Evolutionary conservation across 345 rosid species (phyloP), one percentile per base, ranked within the genome.

Genomic region (Syzygium grande): DNA sequence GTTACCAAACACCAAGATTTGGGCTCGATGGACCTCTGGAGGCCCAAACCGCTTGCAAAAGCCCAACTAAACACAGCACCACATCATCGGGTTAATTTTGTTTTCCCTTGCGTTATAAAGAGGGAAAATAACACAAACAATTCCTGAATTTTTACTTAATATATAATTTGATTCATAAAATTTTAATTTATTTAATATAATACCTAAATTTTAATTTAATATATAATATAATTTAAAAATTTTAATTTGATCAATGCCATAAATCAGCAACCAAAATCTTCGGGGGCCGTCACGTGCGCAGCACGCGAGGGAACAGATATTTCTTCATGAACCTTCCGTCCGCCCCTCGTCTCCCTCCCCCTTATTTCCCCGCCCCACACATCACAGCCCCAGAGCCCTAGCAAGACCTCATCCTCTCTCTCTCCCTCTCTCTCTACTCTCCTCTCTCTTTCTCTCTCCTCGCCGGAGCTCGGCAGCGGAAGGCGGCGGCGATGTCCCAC

Each of bases 401-500:
- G 61, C 14, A 16, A 22, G 4, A 84, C 86, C 25, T 29, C 55
- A 53, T 4, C 86, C 43, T 16, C 22, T 21, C n/a, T 27, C 55
- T 49, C 43, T 16, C 22, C 9, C n/a, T 27, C 55, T 49, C 52
- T 43, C 51, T 46, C 84, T 5, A 56, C 11, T 8, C 17, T 3
- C 1, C 58, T 5, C 59, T 0, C 56, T 52, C n/a, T 52, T 1
- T 29, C 17, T 52, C 86, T 49, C 46, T 51, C 41, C 21, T 19
- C 46, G 59, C 86, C 59, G 86, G 43, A 84, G 59, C 86, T 4
- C 63, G 38, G 43, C 30, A 21, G 79, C 79, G 83, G 80, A 34
- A 1, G 84, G 11, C 51, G 68, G 56, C 83, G 27, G 54, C 22
- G 43, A 92, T 94, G 95, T 94, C 95, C 52, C 94, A 94, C 89